Evolutionary conservation across 2,329 filamentous ascomycete genomes (phyloP).

Genomic region (Coleophoma crateriformis): DNA sequence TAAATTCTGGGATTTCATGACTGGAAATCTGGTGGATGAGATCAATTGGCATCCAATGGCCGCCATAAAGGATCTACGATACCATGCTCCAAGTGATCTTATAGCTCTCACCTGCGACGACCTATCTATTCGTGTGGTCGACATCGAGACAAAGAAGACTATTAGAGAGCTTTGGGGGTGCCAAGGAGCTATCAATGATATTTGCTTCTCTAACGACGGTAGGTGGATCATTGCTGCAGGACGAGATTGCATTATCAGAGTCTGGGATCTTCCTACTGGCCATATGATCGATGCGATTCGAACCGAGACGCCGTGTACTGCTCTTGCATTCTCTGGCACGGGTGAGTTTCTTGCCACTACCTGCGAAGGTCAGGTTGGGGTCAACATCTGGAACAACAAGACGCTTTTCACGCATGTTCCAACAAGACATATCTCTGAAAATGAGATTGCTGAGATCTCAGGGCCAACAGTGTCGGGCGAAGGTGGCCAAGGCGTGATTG

Average conservation of each 20-base stretch:
- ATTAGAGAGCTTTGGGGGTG: slow-evolving; percentile 92
- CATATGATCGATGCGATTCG: slow-evolving; percentile 92
- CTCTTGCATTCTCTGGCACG: slow-evolving; percentile 80
- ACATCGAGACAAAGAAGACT: slow-evolving; percentile 83
- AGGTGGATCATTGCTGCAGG: slow-evolving; percentile 90
- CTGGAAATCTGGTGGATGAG: slow-evolving; percentile 72
- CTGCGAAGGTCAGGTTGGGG: slow-evolving; percentile 73
- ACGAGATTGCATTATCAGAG: slow-evolving; percentile 70
- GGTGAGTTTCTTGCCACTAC: slow-evolving; percentile 94
- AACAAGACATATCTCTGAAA: slow-evolving; percentile 77
- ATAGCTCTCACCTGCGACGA: slow-evolving; percentile 88
- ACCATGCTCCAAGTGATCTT: slow-evolving; percentile 78
- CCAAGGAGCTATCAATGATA: slow-evolving; percentile 67
- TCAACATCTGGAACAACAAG: slow-evolving; percentile 96
- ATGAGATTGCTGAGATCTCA: slow-evolving; percentile 59
- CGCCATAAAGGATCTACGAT: slow-evolving; percentile 69
- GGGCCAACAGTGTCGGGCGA: slow-evolving; percentile 79
- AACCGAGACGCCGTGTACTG: slow-evolving; percentile 71
- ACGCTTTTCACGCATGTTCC: slow-evolving; percentile 85
- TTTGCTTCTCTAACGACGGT: slow-evolving; percentile 87
- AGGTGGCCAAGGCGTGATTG: slow-evolving; percentile 68
- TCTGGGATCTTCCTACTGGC: slow-evolving; percentile 94
- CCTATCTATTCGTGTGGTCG: slow-evolving; percentile 79
- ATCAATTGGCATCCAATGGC: slow-evolving; percentile 79
- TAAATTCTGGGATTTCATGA: slow-evolving; percentile 97